Evolutionary conservation across 768 basidiomycete species (phyloP).

Genomic region (Tylopilus felleus): DNA sequence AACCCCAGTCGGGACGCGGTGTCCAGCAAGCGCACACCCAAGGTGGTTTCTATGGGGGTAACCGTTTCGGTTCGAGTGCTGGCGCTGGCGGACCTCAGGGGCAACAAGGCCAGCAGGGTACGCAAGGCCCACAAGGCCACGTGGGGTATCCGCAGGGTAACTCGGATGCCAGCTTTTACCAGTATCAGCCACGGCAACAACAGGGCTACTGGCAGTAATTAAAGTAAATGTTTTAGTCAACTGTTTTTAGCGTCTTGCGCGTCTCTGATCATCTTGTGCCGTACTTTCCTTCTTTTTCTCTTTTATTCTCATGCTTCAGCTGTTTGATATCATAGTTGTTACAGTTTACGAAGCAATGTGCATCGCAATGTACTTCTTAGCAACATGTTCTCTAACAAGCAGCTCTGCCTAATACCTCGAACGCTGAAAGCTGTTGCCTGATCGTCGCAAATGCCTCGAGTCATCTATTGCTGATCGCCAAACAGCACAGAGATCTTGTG

Average conservation of each 20-base stretch:
- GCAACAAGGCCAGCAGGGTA: slow-evolving; percentile 41
- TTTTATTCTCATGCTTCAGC: slow-evolving; percentile 18
- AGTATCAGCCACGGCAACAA: slow-evolving; percentile 65
- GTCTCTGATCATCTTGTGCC: slow-evolving; percentile 1
- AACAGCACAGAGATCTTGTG: neutral
- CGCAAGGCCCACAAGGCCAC: slow-evolving; percentile 37
- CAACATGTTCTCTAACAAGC: slow-evolving; percentile 22
- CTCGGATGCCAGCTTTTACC: slow-evolving; percentile 67
- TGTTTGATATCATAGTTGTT: slow-evolving; percentile 30
- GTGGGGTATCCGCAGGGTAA: slow-evolving; percentile 51
- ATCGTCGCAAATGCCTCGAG: neutral
- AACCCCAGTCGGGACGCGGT: slow-evolving; percentile 40
- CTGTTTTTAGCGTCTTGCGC: slow-evolving; percentile 1
- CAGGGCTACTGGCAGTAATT: slow-evolving; percentile 53
- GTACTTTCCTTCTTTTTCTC: slow-evolving; percentile 9
- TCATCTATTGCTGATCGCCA: neutral
- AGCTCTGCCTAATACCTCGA: slow-evolving; percentile 1
- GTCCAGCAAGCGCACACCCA: slow-evolving; percentile 44
- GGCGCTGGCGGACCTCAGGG: slow-evolving; percentile 46
- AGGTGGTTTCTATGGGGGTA: slow-evolving; percentile 44
- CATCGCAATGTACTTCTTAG: slow-evolving; percentile 31
- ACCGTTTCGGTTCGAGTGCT: slow-evolving; percentile 42
- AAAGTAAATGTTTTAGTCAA: slow-evolving; percentile 8
- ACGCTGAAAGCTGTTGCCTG: neutral
- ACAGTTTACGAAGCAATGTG: slow-evolving; percentile 21